phyloP scores from a whole-genome alignment of 148 eudicot genomes.

The Arctostaphylos glauca region DNA sequence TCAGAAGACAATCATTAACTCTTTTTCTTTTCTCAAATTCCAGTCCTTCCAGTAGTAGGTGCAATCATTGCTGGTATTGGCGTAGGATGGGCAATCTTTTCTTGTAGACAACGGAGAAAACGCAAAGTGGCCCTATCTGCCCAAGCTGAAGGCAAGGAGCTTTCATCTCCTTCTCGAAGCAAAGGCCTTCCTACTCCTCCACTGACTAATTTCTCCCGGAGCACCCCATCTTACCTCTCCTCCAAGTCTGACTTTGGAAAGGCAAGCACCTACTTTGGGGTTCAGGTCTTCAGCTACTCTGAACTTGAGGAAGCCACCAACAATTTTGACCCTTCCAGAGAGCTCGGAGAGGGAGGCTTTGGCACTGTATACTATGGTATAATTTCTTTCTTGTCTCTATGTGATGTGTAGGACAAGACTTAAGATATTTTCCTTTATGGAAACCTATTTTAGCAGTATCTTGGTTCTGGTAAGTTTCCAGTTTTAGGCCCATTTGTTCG shows the following conservation, averaged over 20 bases:
- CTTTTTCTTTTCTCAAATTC: slow-evolving; percentile 13
- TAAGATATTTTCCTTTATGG: neutral
- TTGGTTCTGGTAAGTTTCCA: neutral
- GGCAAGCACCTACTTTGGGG: slow-evolving; percentile 60
- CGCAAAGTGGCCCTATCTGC: slow-evolving; percentile 5
- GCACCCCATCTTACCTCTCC: slow-evolving; percentile 51
- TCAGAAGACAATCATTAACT: neutral
- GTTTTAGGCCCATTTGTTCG: slow-evolving; percentile 1
- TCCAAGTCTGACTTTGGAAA: slow-evolving; percentile 52
- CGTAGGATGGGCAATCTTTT: slow-evolving; percentile 32
- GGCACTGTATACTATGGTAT: slow-evolving; percentile 86
- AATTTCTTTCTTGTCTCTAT: neutral
- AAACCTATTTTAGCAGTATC: neutral
- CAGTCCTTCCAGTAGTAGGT: slow-evolving; percentile 46
- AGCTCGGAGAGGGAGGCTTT: slow-evolving; percentile 93
- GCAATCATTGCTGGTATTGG: slow-evolving; percentile 35
- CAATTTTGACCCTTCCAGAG: slow-evolving; percentile 54
- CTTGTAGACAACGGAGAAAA: slow-evolving; percentile 32
- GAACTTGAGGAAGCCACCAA: slow-evolving; percentile 83
- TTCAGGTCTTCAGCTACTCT: slow-evolving; percentile 51
- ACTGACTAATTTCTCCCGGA: slow-evolving; percentile 45
- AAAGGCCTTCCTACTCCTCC: slow-evolving; percentile 30
- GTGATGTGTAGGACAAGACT: neutral
- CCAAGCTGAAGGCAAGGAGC: slow-evolving; percentile 24
- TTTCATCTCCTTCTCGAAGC: slow-evolving; percentile 27